Evolutionary conservation across 2,329 filamentous ascomycete species (phyloP), one percentile per base, ranked within the genome.

Genomic region (Neophaeococcomyces mojaviensis): DNA sequence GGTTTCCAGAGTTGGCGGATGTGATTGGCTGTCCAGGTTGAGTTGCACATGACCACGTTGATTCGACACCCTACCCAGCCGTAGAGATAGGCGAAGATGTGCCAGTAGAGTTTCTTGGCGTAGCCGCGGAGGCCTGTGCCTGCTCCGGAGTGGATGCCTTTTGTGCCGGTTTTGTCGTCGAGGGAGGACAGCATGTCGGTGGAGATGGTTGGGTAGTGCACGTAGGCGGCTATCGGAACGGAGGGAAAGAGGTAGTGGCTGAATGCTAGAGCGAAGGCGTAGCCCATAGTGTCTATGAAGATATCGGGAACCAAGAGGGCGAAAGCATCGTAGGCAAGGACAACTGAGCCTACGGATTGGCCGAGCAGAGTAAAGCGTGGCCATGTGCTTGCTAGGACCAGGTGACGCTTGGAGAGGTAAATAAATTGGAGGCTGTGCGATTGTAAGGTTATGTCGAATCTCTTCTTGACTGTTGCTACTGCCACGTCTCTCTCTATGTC

Each of bases 241-340:
- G 69, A 65, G 0, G 78, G 84, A 61, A 97, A 97, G 19, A 97
- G 72, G 52, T 85, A 76, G 61, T 88, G 92, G 64, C 76, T 85
- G 2, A 96, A 73, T 7, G 86, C 88, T 9, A 95, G 77, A 0
- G 86, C 78, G 62, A 97, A 98, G 20, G 90, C 88, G 60, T 96
- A 98, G 51, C 92, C 92, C 89, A 98, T 96, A 2, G 92, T 98
- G 61, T 98, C 92, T 57, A 98, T 75, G 63, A 97, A 95, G 43
- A 97, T 77, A 63, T 98, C 92, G 0, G 92, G 92, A 0, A 90
- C 86, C 2, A 97, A 74, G 2, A 96, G 78, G n/a, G 79, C 83
- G 63, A 98, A 92, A 9, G 90, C 90, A 60, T 98, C 90, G 74
- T 87, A 92, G 20, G 86, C 89, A 44, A 98, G 74, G 22, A 95